Percentiles rank a stretch among this genome's conserved stretches.
Conservation (phyloP, 2,329 filamentous ascomycete species). For the Nakataea oryzae region DNA sequence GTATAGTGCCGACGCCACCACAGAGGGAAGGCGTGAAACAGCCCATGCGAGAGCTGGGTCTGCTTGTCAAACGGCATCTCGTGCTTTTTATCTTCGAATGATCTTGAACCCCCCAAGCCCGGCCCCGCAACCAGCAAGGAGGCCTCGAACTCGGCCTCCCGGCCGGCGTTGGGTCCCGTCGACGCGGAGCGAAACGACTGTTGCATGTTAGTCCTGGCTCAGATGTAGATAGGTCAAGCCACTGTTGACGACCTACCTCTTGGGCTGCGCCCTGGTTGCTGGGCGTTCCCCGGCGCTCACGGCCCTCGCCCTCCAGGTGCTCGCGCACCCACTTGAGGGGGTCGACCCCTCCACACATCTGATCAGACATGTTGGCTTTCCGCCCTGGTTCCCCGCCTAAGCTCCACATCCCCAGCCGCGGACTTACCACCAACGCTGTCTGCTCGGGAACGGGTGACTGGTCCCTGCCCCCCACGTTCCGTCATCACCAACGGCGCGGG, state of each 20-base stretch:
- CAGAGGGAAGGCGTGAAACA: slow-evolving; percentile 51
- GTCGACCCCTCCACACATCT: slow-evolving; percentile 63
- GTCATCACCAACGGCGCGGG: no score
- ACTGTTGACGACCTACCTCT: neutral
- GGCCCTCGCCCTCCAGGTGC: slow-evolving; percentile 57
- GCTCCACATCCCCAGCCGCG: no score
- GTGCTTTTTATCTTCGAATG: no score
- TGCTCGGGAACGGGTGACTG: no score
- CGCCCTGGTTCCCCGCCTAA: no score
- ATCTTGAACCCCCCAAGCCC: no score
- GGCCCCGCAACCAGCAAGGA: no score
- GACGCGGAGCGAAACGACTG: slow-evolving; percentile 10
- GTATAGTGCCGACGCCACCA: slow-evolving; percentile 48
- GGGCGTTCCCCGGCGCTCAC: slow-evolving; percentile 29
- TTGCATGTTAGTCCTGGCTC: no score
- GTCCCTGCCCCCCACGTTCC: no score
- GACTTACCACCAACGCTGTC: no score
- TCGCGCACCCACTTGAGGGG: slow-evolving; percentile 64
- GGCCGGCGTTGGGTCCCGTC: slow-evolving; percentile 4
- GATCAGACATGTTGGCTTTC: slow-evolving; percentile 30
- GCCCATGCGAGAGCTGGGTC: slow-evolving; percentile 59
- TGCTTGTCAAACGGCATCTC: slow-evolving; percentile 68
- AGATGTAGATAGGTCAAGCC: neutral
- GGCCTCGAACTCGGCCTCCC: slow-evolving; percentile 8
- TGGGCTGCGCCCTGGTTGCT: no score